phyloP scores from a whole-genome alignment of 805 yeast genomes.

The Monosporozyma unispora region DNA sequence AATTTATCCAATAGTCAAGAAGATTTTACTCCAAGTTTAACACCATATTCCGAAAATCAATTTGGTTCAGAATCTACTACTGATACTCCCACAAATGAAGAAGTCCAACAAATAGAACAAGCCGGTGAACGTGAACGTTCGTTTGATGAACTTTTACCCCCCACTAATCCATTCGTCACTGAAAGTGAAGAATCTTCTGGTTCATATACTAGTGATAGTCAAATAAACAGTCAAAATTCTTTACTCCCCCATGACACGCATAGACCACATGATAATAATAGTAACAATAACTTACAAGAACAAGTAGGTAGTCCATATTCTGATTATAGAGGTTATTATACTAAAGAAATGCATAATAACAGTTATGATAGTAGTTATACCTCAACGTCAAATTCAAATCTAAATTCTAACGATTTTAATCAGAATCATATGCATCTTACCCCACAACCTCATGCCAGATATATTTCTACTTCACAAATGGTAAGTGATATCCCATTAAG shows the following conservation, averaged over 20 bases:
- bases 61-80: neutral
- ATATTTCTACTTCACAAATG: neutral
- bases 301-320: slow-evolving; percentile 4
- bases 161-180: slow-evolving; percentile 2
- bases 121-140: neutral
- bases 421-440: neutral
- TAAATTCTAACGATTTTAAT: slow-evolving; percentile 4
- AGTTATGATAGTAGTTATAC: slow-evolving; percentile 5
- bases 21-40: neutral
- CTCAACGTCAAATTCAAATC: slow-evolving; percentile 3
- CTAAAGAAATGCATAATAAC: slow-evolving; percentile 11
- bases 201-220: neutral
- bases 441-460: neutral
- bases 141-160: slow-evolving; percentile 1
- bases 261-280: neutral
- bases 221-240: neutral
- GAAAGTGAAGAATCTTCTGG: neutral
- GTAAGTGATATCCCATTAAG: slow-evolving; percentile 2
- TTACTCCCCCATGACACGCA: neutral
- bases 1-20: neutral
- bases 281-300: neutral
- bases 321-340: slow-evolving; percentile 26
- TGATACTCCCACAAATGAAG: neutral
- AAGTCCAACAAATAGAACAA: neutral
- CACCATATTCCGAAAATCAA: neutral